Base-by-base conservation (phyloP, 352 stramenopile genomes). In the Globisporangium megalacanthum region DNA sequence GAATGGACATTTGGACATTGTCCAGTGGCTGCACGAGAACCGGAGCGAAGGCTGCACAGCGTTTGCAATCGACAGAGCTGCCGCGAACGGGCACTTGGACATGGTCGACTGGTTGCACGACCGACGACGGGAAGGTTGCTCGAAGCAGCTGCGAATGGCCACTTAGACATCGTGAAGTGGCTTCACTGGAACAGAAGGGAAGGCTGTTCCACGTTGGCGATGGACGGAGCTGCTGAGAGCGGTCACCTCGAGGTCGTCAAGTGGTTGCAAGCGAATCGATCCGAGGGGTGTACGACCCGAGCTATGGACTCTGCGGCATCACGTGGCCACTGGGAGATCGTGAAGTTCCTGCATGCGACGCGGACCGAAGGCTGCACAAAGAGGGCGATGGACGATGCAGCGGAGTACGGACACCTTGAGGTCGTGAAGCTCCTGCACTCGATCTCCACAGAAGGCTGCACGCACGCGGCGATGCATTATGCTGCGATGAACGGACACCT, bases 11-110 rank as follows among this genome's bases (percentile, higher is more conserved):
- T 25, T 58, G 3, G 17, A 44, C 15, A 22, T 58, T n/a, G 52
- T 58, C 25, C 37, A 51, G 52, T 58, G 52, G 52, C 25, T 58
- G 5, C 52, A 58, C 15, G 44, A 50, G 19, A 29, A 58, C 33
- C 41, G 52, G 25, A 39, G 29, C 25, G 52, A 58, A 29, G 52
- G 52, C 25, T 29, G 25, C 25, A 29, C 25, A 4, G 37, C 52
- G 39, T 37, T 49, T 29, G 52, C 39, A 4, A 58, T 58, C 41
- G 52, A 58, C 52, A 11, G 39, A n/a, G 52, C 52, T 9, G 52
- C 52, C 1, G 31, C 41, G 31, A 58, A 57, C n/a, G 52, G 52
- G 0, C 52, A 57, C 29, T 31, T 57, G 39, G 14, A n/a, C n/a
- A n/a, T n/a, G n/a, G n/a, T n/a, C n/a, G n/a, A n/a, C n/a, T n/a